Percentiles rank a stretch among this genome's conserved stretches.
phyloP scores from a whole-genome alignment of 2,329 filamentous ascomycete species.

The Trichoderma pleuroti region DNA sequence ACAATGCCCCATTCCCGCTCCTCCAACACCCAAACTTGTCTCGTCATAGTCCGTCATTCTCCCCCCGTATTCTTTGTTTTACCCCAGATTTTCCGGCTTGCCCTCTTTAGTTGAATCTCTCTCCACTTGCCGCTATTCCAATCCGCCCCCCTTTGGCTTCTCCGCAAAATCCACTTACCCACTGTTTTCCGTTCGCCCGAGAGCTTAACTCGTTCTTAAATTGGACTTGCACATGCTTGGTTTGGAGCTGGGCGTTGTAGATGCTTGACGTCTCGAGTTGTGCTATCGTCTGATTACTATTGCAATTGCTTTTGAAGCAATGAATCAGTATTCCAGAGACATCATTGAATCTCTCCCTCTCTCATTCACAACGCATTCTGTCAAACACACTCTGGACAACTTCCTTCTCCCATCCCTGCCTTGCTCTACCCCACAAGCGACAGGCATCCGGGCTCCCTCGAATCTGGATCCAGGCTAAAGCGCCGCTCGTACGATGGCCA shows the following conservation, averaged over 20 bases:
- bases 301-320: neutral
- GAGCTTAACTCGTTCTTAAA: neutral
- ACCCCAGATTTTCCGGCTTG: neutral
- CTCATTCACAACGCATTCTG: neutral
- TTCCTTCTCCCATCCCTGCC: neutral
- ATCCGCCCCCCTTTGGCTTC: neutral
- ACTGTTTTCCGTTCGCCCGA: constrained; percentile 1
- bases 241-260: neutral
- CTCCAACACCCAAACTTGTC: neutral
- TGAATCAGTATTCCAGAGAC: neutral
- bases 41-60: neutral
- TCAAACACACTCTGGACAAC: neutral
- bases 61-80: neutral
- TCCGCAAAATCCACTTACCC: neutral
- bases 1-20: neutral
- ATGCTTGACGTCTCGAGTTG: neutral
- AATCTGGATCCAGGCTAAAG: neutral
- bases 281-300: neutral
- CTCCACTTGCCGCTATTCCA: too few relatives aligned
- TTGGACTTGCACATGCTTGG: neutral
- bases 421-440: neutral
- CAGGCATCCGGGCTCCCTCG: neutral
- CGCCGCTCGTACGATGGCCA: constrained; percentile 9
- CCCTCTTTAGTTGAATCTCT: neutral
- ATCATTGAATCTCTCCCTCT: neutral